Evolutionary conservation across 2,329 filamentous ascomycete genomes (phyloP).

Genomic region (Pseudogymnoascus sp.): DNA sequence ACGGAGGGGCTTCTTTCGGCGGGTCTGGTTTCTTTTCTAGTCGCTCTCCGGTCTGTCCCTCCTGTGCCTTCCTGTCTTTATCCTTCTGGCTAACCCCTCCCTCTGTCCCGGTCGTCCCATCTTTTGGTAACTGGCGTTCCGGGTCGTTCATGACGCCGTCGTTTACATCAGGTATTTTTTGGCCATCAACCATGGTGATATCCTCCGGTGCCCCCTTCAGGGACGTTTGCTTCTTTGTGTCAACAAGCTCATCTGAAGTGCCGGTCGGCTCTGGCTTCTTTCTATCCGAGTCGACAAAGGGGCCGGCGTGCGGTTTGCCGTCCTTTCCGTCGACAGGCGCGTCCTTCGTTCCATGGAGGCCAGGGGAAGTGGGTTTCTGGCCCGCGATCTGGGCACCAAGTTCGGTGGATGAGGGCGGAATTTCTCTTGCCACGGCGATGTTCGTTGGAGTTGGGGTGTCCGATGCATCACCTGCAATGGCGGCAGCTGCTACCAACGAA

Average conservation of each 20-base stretch:
- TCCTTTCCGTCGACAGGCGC: constrained; percentile 88
- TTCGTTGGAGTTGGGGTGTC: constrained; percentile 13
- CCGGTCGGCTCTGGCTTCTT: constrained; percentile 26
- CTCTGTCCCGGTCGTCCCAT: constrained; percentile 81
- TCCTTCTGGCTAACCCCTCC: constrained; percentile 84
- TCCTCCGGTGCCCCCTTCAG: constrained; percentile 44
- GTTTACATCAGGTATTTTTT: constrained; percentile 53
- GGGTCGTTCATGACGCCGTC: constrained; percentile 93
- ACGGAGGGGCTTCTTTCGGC: constrained; percentile 75
- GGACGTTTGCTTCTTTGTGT: constrained; percentile 26
- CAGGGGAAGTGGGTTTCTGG: constrained; percentile 26
- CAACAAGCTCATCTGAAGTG: constrained; percentile 29
- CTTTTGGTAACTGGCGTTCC: constrained; percentile 62
- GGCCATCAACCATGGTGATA: constrained; percentile 46
- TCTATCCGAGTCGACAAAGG: constrained; percentile 57
- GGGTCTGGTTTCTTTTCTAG: constrained; percentile 67
- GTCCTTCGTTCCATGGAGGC: constrained; percentile 54
- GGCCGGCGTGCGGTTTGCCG: constrained; percentile 86
- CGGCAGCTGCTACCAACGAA: constrained; percentile 39
- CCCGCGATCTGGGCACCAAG: constrained; percentile 19
- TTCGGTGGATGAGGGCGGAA: constrained; percentile 14
- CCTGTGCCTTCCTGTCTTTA: constrained; percentile 62
- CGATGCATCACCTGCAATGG: constrained; percentile 18
- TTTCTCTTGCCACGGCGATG: constrained; percentile 19
- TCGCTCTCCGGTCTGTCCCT: constrained; percentile 56